phyloP scores from a whole-genome alignment of 2,329 filamentous ascomycete genomes.

The Aspergillus niger region DNA sequence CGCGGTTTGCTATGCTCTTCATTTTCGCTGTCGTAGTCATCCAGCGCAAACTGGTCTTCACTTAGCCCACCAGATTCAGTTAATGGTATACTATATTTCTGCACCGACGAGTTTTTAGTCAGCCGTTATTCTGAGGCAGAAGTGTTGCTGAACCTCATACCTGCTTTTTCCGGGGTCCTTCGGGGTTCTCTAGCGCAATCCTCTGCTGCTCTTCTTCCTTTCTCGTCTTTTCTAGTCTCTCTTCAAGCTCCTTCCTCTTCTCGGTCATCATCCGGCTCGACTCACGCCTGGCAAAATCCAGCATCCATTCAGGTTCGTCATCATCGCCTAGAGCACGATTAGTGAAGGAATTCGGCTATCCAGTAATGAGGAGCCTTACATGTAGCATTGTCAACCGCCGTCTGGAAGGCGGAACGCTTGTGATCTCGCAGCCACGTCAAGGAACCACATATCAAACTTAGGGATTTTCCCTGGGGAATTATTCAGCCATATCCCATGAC shows the following conservation, averaged over 20 bases:
- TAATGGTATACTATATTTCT: conserved; percentile 32
- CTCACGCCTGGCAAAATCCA: conserved; percentile 72
- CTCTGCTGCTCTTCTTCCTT: conserved; percentile 63
- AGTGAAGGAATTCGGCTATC: not conserved
- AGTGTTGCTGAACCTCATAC: conserved; percentile 27
- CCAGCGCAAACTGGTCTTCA: conserved; percentile 72
- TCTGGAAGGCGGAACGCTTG: conserved; percentile 64
- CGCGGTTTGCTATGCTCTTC: conserved; percentile 43
- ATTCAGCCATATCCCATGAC: not conserved
- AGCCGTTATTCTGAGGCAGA: not conserved
- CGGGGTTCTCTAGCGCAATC: conserved; percentile 53
- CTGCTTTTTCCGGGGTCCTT: conserved; percentile 50
- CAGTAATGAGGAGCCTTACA: conserved; percentile 34
- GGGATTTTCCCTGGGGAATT: conserved; percentile 71
- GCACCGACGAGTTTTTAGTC: not conserved
- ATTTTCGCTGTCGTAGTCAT: conserved; percentile 69
- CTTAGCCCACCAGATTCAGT: conserved; percentile 39
- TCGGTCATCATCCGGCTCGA: conserved; percentile 67
- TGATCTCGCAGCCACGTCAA: conserved; percentile 88
- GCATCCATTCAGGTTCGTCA: conserved; percentile 81
- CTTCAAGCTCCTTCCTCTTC: conserved; percentile 72
- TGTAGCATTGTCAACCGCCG: conserved; percentile 51
- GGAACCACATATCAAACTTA: conserved; percentile 86
- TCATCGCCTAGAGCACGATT: conserved; percentile 52
- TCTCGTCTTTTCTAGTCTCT: conserved; percentile 65